phyloP scores from a whole-genome alignment of 73 alveolate species.

The Paramecium tetraurelia region DNA sequence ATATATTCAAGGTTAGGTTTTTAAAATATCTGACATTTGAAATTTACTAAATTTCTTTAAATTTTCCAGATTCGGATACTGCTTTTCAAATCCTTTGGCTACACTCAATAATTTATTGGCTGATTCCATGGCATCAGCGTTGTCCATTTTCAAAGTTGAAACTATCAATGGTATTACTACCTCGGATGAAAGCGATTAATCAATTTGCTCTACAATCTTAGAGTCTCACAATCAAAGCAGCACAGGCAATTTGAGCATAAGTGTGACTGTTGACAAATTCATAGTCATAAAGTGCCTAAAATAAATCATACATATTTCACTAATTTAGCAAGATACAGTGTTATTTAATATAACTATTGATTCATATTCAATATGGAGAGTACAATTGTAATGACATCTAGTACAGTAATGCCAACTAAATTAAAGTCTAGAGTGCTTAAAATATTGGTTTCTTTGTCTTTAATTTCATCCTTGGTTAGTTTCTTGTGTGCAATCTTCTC shows the following conservation, averaged over 20 bases:
- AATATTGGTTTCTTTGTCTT: constrained; percentile 35
- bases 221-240: constrained; percentile 6
- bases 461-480: constrained; percentile 49
- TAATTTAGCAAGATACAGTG: constrained; percentile 56
- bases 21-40: not conserved
- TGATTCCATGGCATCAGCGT: constrained; percentile 31
- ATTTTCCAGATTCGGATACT: constrained; percentile 51
- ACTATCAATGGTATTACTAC: constrained; percentile 39
- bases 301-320: not conserved
- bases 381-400: constrained; percentile 31
- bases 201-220: constrained; percentile 45
- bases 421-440: constrained; percentile 5
- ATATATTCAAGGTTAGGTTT: not conserved
- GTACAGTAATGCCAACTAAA: constrained; percentile 32
- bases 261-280: not conserved
- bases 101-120: constrained; percentile 23
- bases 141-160: constrained; percentile 11
- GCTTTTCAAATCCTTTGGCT: constrained; percentile 56
- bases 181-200: constrained; percentile 39
- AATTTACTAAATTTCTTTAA: constrained; percentile 52
- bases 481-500: constrained; percentile 60
- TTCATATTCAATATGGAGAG: constrained; percentile 28
- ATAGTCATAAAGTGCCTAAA: constrained; percentile 47
- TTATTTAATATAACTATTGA: constrained; percentile 27
- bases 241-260: constrained; percentile 42